Evolutionary conservation across 352 stramenopile genomes (phyloP), one percentile per base, ranked within the genome.

Genomic region (Pythium brassicae): DNA sequence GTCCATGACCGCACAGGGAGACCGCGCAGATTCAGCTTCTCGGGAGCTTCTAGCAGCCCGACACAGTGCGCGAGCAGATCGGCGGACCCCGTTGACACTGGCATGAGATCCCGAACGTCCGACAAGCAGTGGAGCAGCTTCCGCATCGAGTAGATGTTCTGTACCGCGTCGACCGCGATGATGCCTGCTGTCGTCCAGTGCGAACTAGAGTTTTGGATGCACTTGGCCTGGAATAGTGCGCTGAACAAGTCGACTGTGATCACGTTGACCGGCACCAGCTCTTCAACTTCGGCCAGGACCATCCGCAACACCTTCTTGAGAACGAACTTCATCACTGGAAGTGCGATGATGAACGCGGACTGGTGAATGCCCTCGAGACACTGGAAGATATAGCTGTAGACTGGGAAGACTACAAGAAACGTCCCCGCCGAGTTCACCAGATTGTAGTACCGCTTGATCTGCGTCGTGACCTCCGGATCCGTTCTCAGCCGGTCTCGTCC

Each of bases 181-280:
- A 59, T 51, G n/a, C 40, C 40, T 40, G 45, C 55, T 60, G 35
- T 76, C 51, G 14, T 72, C 64, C 8, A 73, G 34, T 32, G 4
- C 4, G 40, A 51, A 1, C 25, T 40, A 8, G 42, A 19, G 42
- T 19, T 59, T 29, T 76, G 66, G 4, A 55, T 61, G 12, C 64
- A 66, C 22, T 67, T 59, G 12, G 53, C 26, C 11, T 59, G 40
- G 44, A 51, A 59, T 17, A 59, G 40, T 8, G 53, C 42, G 42
- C 50, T 59, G 42, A 51, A 59, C 19, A 51, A 7, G 23, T 59
- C 53, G 42, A 59, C 27, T 0, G 42, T 26, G 2, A 32, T 44
- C 0, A 17, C 26, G 3, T 32, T 9, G 2, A 40, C 17, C 0
- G 42, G 26, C 8, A 45, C 42, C 4, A 45, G 40, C n/a, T 59